Conservation (phyloP, 208 protist species). For the Trypanosoma mega region DNA sequence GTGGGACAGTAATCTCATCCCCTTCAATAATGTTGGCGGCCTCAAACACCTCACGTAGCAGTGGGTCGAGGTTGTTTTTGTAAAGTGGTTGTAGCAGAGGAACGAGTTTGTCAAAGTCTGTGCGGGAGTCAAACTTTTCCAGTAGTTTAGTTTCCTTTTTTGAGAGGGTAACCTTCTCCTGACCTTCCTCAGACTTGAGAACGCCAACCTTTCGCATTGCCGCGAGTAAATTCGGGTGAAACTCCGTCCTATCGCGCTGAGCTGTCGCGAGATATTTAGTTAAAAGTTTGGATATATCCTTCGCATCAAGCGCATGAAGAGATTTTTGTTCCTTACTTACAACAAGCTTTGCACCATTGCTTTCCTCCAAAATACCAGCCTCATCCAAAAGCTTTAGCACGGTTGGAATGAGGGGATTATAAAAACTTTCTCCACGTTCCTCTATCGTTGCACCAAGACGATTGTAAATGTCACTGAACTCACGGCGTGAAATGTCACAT, state of each 20-base stretch:
- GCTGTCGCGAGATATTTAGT: conserved; percentile 62
- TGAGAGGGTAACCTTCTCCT: conserved; percentile 72
- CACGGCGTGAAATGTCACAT: conserved; percentile 90
- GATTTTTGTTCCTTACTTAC: conserved; percentile 67
- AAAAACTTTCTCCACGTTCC: conserved; percentile 96
- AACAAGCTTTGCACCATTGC: conserved; percentile 89
- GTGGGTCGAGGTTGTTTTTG: conserved; percentile 68
- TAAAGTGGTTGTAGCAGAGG: conserved; percentile 68
- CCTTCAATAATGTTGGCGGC: conserved; percentile 61
- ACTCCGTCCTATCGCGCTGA: conserved; percentile 45
- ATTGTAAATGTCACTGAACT: conserved; percentile 94
- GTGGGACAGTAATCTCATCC: conserved; percentile 75
- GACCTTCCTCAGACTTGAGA: conserved; percentile 68
- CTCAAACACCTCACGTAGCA: conserved; percentile 78
- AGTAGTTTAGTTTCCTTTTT: conserved; percentile 91
- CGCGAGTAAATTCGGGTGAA: conserved; percentile 75
- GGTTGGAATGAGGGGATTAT: conserved; percentile 92
- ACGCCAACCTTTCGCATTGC: conserved; percentile 79
- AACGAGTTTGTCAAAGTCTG: conserved; percentile 86
- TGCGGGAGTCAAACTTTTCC: conserved; percentile 78
- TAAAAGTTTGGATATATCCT: conserved; percentile 84
- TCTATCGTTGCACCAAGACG: conserved; percentile 83
- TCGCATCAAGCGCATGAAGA: conserved; percentile 59
- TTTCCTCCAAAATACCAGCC: conserved; percentile 71
- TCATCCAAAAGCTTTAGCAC: conserved; percentile 82